Base-by-base conservation (phyloP, 2,329 filamentous ascomycete species). In the Zelopaecilomyces penicillatus region DNA sequence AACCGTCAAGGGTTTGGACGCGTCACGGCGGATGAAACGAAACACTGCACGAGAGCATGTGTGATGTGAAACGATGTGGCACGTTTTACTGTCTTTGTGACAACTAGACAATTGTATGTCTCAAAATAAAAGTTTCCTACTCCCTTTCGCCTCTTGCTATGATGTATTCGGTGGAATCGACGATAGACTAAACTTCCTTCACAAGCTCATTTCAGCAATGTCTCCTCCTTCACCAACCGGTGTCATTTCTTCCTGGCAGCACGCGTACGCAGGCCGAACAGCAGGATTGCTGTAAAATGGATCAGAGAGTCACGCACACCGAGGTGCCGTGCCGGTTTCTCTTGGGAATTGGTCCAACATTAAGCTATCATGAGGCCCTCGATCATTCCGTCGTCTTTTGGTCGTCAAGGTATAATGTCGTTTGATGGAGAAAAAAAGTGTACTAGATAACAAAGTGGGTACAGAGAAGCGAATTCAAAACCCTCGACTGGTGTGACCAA, bases 61-160 rank as follows among this genome's bases (percentile, higher is more conserved):
- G 19, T 19, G 19, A 19, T 19, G 19, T 19, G 19, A 19, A 19
- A 19, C 19, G 19, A 19, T 19, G 19, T 19, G 19, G 19, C 19
- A 19, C 19, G 19, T 19, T 19, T 19, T 19, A 19, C 19, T 19
- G 19, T 19, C 19, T 19, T 19, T 19, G 19, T 31, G 6, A 11
- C 10, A 34, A 11, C 29, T 33, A 36, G 8, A 28, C 19, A 37
- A n/a, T 5, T 12, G 41, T 12, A 27, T 35, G 41, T 28, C 36
- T 37, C 41, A 35, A 43, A 39, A 31, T 11, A 30, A 27, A 43
- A 33, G 53, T 54, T 57, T 55, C 56, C 53, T 60, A 57, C 60
- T 63, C 58, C 60, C 54, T 49, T 63, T 63, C 60, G 60, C 60
- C 60, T 56, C 53, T 54, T 58, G 58, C 59, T 60, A 60, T 61